Percentiles rank a stretch among this genome's conserved stretches.
Evolutionary conservation across 2,329 filamentous ascomycete genomes (phyloP).

Genomic region (Phyllosticta citriasiana): DNA sequence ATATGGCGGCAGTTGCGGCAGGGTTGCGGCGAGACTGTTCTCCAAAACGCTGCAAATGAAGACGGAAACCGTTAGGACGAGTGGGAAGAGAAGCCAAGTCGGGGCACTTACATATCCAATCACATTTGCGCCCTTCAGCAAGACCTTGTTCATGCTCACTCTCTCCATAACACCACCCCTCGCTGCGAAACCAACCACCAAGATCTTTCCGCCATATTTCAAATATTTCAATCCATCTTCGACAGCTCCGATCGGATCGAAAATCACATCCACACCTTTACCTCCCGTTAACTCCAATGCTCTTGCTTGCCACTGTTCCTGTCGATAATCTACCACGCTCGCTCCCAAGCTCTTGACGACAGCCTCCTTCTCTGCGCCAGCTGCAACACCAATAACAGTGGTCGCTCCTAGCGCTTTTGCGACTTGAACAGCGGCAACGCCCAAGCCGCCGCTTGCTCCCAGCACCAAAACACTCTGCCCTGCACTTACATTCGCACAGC

Average conservation of each 20-base stretch:
- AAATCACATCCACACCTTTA: conserved; percentile 47
- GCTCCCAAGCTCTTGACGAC: conserved; percentile 34
- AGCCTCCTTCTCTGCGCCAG: conserved; percentile 32
- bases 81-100: background rate
- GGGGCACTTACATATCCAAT: conserved; percentile 40
- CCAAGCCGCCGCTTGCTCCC: conserved; percentile 46
- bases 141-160: conserved; percentile 44
- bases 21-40: background rate
- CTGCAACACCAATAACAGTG: conserved; percentile 43
- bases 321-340: conserved; percentile 32
- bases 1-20: background rate
- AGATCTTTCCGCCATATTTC: conserved; percentile 43
- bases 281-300: conserved; percentile 40
- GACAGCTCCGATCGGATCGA: conserved; percentile 49
- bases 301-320: conserved; percentile 39
- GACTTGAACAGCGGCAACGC: conserved; percentile 47
- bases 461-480: conserved; percentile 46
- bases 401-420: conserved; percentile 43
- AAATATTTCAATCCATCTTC: conserved; percentile 45
- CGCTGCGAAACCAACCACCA: conserved; percentile 51
- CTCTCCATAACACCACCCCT: conserved; percentile 43
- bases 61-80: background rate
- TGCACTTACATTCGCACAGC: conserved; percentile 30
- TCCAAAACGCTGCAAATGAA: background rate
- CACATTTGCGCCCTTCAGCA: conserved; percentile 44